Evolutionary conservation across 2,329 filamentous ascomycete species (phyloP).

Genomic region (Hypoxylon sp.): DNA sequence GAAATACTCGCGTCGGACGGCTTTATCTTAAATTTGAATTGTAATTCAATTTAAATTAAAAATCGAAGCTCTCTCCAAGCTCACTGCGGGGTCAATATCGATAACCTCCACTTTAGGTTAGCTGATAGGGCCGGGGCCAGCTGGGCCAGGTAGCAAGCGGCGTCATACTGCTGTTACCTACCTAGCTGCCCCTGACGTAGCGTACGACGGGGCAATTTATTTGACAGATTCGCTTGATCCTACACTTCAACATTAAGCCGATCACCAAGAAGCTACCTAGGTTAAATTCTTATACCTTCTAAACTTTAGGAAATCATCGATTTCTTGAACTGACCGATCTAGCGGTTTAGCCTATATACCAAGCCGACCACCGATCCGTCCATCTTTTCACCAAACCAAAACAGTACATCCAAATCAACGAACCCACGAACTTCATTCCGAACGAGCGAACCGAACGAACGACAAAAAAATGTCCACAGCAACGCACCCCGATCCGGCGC

Average conservation of each 20-base stretch:
- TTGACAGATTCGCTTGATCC: background rate
- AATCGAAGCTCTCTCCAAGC: background rate
- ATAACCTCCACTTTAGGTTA: constrained; percentile 11
- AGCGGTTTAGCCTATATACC: no score
- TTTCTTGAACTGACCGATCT: background rate
- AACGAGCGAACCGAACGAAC: background rate
- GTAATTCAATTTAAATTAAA: background rate
- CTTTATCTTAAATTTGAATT: no score
- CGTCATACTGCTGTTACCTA: constrained; percentile 38
- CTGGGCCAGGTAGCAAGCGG: constrained; percentile 3
- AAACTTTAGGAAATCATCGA: background rate
- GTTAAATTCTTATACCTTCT: background rate
- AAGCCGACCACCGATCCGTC: no score
- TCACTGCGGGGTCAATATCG: constrained; percentile 12
- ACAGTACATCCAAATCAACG: background rate
- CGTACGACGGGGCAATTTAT: constrained; percentile 34
- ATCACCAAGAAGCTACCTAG: background rate
- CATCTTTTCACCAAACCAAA: no score
- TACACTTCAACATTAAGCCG: background rate
- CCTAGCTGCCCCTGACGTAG: constrained; percentile 32
- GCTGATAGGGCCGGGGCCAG: constrained; percentile 12
- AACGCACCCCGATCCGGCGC: constrained; percentile 54
- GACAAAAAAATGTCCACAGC: constrained; percentile 39
- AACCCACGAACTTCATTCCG: background rate
- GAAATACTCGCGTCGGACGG: no score